Conservation (phyloP, 179 eudicot species). For the Beta corolliflora region DNA sequence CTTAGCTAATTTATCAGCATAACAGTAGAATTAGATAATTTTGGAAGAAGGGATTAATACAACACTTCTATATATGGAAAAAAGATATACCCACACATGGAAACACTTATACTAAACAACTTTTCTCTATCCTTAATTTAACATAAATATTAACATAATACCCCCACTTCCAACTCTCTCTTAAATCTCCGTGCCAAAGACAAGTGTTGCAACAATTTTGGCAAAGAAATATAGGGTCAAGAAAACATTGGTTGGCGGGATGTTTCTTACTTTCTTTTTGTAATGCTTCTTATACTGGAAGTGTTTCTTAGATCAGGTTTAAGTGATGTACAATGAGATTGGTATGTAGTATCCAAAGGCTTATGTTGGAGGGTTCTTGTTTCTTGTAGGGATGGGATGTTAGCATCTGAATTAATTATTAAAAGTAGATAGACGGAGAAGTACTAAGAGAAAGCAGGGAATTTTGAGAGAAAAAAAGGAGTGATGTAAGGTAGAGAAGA, state of each 20-base stretch:
- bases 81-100: no score
- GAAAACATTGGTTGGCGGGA: background rate
- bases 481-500: background rate
- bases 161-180: no score
- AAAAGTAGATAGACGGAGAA: background rate
- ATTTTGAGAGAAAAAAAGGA: background rate
- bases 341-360: background rate
- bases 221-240: background rate
- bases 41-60: no score
- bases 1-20: no score
- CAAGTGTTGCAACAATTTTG: no score
- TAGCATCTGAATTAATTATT: background rate
- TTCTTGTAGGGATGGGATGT: background rate
- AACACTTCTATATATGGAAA: no score
- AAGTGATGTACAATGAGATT: background rate
- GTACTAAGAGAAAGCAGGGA: background rate
- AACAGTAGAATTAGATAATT: no score
- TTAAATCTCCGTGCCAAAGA: no score
- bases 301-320: background rate
- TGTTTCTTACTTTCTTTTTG: background rate
- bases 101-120: no score
- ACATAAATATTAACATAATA: no score
- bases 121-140: no score
- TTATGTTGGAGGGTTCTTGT: background rate
- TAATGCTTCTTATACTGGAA: background rate